Base-by-base conservation (phyloP, 2,329 filamentous ascomycete species). In the Apiospora kogelbergensis region DNA sequence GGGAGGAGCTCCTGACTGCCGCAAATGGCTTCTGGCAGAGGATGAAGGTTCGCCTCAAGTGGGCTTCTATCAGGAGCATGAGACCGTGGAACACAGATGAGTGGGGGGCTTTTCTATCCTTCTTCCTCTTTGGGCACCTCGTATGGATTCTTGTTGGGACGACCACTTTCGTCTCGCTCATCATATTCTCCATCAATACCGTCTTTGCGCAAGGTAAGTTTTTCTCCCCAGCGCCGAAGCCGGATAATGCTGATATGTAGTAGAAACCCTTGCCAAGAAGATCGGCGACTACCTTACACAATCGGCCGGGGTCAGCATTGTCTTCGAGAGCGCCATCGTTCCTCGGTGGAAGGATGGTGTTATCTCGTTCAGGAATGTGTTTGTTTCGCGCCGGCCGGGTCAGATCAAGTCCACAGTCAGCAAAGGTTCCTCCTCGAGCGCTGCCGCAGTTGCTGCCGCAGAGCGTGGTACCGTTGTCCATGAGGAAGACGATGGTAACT, bases 311-410 rank as follows among this genome's bases (percentile, higher is more conserved):
- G 85, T 98, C 64, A 96, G 94, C 46, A 93, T 99, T 41, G 91
- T 99, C 67, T 99, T 99, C 78, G 96, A 99, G 81, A 98, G 94
- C 46, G 96, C 96, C 26, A 97, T 99, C 75, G 96, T 99, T 24
- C 96, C 96, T 13, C 96, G 93, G 78, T 99, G 96, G 96, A 91
- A 90, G 71, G 92, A 96, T 76, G 95, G 95, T 41, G 95, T 98
- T 48, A 99, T 99, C 72, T 95, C 93, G 0, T 97, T 99, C 81
- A 91, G 93, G 75, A 98, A 98, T 76, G 96, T 99, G 11, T 98
- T 97, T 76, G 93, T 99, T 1, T 98, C 96, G 17, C 88, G 95
- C 70, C 86, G 96, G 64, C 96, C 96, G 2, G 95, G 96, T 5
- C 93, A 97, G 78, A 85, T 89, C 44, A 88, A 89, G 71, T 92